Base-by-base conservation (phyloP, 2,329 filamentous ascomycete genomes). In the Cladophialophora yegresii region DNA sequence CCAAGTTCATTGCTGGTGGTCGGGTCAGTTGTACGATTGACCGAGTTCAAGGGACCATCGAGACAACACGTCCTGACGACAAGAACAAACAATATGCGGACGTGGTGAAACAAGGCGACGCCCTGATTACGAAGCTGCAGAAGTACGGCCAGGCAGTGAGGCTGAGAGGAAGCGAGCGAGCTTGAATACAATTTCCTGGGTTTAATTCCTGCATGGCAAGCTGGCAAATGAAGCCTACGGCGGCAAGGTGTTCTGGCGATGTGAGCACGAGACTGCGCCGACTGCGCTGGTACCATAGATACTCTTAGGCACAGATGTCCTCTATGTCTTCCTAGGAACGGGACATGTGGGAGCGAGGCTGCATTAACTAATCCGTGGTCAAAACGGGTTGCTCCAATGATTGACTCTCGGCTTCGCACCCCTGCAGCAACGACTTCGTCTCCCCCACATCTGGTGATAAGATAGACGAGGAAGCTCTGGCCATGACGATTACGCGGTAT, bases 21-120 rank as follows among this genome's bases (percentile, higher is more conserved):
- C 89, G 93, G 72, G 93, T 99, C 74, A 89, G 93, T 58, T 98
- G 95, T 84, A 98, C 93, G 26, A 98, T 99, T 72, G 95, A 99
- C 80, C 91, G 95, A 61, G 95, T 99, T 69, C 91, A 93, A 65
- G 95, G 93, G 71, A 90, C 98, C 72, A 98, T 99, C 73, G 95
- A 98, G 84, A 99, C 95, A 51, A 97, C 97, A 81, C 86, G 95
- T 61, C 93, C 93, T 8, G 95, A 98, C 76, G 93, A 96, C 82
- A 99, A 99, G 88, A 98, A 98, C 84, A 97, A 96, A 85, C 95
- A 99, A 81, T 99, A 99, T 80, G 90, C 93, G 73, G 95, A 99
- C 73, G 92, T 98, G 43, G 92, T 99, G 67, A 95, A 95, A 81
- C 95, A 98, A 77, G 95, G 95, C 33, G 95, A 99, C 78, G 91